A percentile compares a stretch with the other conserved stretches of the same genome.
Evolutionary conservation across 176 grass and related monocot species (phyloP).

Genomic region (Oropetium thomaeum): DNA sequence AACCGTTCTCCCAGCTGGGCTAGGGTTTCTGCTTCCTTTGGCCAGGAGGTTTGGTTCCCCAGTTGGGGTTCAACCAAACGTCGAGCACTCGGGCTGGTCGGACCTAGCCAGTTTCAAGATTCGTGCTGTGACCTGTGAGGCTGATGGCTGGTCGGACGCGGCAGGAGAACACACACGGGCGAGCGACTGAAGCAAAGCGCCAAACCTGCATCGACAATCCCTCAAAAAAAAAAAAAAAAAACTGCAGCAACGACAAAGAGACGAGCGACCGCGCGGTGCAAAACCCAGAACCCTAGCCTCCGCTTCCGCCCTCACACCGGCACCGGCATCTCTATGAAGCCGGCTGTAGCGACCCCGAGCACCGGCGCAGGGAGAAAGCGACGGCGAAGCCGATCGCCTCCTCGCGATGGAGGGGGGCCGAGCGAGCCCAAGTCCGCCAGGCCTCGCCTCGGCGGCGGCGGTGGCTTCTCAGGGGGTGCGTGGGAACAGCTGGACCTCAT

Average conservation of each 20-base stretch:
- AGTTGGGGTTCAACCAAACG: not conserved
- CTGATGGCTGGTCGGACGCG: too few relatives aligned
- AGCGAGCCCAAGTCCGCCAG: not conserved
- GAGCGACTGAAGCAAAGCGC: not conserved
- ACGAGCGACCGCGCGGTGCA: not conserved
- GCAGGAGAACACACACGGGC: not conserved
- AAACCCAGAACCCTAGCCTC: constrained; percentile 59
- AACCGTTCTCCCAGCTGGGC: not conserved
- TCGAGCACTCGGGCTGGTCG: not conserved
- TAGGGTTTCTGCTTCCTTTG: constrained; percentile 35
- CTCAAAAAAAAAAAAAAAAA: too few relatives aligned
- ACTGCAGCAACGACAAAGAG: not conserved
- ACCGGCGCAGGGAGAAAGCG: constrained; percentile 27
- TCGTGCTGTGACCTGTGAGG: constrained; percentile 23
- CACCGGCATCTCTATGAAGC: constrained; percentile 21
- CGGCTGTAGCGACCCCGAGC: constrained; percentile 11
- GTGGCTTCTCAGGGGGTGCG: not conserved
- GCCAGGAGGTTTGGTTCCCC: not conserved
- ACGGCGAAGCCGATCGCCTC: constrained; percentile 24
- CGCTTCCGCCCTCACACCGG: not conserved
- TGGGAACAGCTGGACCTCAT: constrained; percentile 76
- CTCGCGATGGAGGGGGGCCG: not conserved
- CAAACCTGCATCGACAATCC: too few relatives aligned
- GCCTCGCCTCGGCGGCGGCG: constrained; percentile 6
- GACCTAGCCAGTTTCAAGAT: constrained; percentile 12